Evolutionary conservation across 371 early-diverging fungal species (phyloP).

Genomic region (Synchytrium microbalum): DNA sequence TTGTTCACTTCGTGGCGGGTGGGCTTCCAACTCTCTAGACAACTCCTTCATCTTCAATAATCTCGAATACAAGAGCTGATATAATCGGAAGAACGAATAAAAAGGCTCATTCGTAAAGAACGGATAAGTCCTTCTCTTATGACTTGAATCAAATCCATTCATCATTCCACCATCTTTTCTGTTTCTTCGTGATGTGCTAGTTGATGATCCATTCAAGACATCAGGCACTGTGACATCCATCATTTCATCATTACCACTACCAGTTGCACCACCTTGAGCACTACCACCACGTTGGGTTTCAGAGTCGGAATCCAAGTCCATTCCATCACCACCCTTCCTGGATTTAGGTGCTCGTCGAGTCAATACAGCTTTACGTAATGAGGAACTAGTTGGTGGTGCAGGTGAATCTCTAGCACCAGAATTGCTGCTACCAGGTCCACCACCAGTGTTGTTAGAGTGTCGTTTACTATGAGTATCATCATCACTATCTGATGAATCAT

Average conservation of each 20-base stretch:
- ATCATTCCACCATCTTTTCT: conserved; percentile 12
- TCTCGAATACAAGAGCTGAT: conserved; percentile 76
- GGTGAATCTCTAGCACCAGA: not conserved
- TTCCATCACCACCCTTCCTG: not conserved
- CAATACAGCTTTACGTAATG: not conserved
- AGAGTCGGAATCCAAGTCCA: conserved; percentile 18
- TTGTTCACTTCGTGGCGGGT: conserved; percentile 50
- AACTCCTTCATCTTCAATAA: conserved; percentile 67
- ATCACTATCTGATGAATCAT: conserved; percentile 34
- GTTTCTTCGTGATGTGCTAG: not conserved
- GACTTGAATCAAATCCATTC: conserved; percentile 8
- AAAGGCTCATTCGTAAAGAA: conserved; percentile 68
- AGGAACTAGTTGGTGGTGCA: not conserved
- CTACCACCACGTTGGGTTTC: conserved; percentile 28
- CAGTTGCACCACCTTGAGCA: not conserved
- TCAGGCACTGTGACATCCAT: conserved; percentile 1
- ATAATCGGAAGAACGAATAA: conserved; percentile 83
- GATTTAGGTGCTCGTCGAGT: not conserved
- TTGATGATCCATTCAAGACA: not conserved
- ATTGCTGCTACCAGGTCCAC: conserved; percentile 18
- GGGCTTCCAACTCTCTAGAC: conserved; percentile 48
- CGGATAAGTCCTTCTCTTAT: conserved; percentile 18
- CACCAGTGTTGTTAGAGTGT: conserved; percentile 23
- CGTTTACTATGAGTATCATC: conserved; percentile 24
- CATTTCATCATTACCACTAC: conserved; percentile 4